These are phyloP conservation scores for Phtheirospermum japonicum DNA, from an alignment of 257 asterid genomes.

Conservation along the genomic window DNA sequence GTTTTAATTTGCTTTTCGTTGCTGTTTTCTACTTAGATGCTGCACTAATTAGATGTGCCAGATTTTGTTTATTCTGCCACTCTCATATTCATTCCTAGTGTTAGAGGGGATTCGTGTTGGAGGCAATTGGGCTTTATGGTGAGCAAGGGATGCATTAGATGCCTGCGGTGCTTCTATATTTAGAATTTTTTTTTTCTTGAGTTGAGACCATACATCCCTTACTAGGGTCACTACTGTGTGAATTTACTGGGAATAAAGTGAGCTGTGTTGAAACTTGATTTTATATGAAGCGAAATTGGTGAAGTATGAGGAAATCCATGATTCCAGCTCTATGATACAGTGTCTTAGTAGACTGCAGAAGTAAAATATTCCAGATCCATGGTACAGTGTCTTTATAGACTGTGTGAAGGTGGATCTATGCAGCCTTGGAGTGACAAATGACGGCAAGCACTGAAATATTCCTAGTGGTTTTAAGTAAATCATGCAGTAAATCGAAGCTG, in stretches of 20 bases:
- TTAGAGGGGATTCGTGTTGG: neutral
- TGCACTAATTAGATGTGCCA: constrained; percentile 4
- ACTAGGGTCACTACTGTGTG: neutral
- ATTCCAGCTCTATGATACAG: neutral
- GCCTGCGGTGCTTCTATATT: neutral
- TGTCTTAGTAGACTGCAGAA: neutral
- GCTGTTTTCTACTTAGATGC: neutral
- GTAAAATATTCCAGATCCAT: neutral
- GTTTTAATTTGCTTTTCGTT: neutral
- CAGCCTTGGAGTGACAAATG: neutral
- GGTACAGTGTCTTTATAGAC: neutral
- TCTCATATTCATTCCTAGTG: neutral
- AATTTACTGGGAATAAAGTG: neutral
- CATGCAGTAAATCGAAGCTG: neutral
- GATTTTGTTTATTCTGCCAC: neutral
- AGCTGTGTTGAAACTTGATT: neutral
- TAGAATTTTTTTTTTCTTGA: neutral
- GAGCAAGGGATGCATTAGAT: neutral
- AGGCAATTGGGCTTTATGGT: neutral
- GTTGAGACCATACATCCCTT: neutral
- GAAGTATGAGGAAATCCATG: neutral
- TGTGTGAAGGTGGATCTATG: neutral
- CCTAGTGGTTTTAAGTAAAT: neutral
- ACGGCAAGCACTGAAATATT: neutral
- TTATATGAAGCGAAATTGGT: neutral